Evolutionary conservation across 2,329 filamentous ascomycete species (phyloP).

Genomic region (Cladosporium sp.): DNA sequence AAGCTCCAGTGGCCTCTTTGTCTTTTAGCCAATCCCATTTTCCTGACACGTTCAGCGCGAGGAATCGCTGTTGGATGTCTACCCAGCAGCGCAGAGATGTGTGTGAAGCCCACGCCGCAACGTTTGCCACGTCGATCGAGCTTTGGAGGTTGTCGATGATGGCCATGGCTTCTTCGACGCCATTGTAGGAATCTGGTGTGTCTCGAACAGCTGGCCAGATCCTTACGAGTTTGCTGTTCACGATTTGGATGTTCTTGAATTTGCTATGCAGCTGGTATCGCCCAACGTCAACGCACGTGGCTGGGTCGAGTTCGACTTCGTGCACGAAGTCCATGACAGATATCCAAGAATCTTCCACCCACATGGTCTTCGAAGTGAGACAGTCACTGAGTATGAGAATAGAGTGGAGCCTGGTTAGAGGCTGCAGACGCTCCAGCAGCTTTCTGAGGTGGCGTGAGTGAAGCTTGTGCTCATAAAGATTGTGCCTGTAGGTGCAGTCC

Average conservation of each 20-base stretch:
- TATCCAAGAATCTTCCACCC: background rate
- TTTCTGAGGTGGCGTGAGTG: background rate
- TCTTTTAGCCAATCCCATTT: background rate
- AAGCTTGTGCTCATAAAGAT: too few species aligned
- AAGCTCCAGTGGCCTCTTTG: too few species aligned
- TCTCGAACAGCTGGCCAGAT: background rate
- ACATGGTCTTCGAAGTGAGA: background rate
- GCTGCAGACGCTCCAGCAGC: background rate
- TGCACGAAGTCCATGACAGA: background rate
- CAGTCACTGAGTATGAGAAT: background rate
- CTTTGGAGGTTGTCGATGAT: background rate
- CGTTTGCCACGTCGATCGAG: background rate
- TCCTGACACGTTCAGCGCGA: background rate
- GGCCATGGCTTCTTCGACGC: background rate
- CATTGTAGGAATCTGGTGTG: background rate
- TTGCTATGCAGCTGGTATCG: background rate
- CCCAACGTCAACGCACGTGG: background rate
- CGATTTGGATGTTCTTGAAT: background rate
- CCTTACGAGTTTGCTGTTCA: background rate
- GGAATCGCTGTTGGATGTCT: background rate
- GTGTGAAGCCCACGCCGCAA: background rate
- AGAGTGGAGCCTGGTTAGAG: background rate
- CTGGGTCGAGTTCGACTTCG: background rate
- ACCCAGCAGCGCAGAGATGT: slow-evolving; percentile 5
- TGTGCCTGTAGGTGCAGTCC: background rate